Evolutionary conservation across 2,329 filamentous ascomycete genomes (phyloP).

Genomic region (Sodiomyces alkalinus): DNA sequence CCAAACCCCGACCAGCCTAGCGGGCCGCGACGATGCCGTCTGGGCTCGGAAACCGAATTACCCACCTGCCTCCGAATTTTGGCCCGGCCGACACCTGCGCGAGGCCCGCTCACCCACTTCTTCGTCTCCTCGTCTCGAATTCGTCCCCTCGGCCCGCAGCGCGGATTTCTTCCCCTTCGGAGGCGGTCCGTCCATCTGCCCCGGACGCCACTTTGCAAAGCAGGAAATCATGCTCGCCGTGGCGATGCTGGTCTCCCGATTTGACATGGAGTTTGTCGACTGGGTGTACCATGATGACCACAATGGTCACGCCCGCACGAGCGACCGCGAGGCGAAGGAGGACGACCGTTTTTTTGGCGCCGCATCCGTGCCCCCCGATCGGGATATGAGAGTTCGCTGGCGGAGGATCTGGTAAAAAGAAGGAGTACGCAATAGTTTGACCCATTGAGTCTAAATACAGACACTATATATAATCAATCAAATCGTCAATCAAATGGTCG

Average conservation of each 20-base stretch:
- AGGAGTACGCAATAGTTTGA: too few relatives aligned
- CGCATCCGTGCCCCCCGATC: slow-evolving; percentile 6
- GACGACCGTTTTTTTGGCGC: slow-evolving; percentile 4
- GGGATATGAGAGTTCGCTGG: slow-evolving; percentile 5
- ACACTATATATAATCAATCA: too few relatives aligned
- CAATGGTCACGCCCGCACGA: too few relatives aligned
- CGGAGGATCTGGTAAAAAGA: slow-evolving; percentile 1
- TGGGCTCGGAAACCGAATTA: slow-evolving; percentile 5
- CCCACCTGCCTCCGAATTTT: slow-evolving; percentile 6
- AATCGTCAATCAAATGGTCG: too few relatives aligned
- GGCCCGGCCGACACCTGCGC: slow-evolving; percentile 9
- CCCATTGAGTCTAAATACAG: too few relatives aligned
- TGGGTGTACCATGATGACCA: too few relatives aligned
- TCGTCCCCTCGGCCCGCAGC: slow-evolving; percentile 3
- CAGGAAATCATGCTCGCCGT: slow-evolving; percentile 20
- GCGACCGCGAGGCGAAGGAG: slow-evolving; percentile 3
- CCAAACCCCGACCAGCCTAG: slow-evolving; percentile 11
- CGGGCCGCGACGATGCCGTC: slow-evolving; percentile 7
- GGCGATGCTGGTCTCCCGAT: slow-evolving; percentile 14
- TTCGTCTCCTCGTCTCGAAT: too few relatives aligned
- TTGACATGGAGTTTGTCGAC: slow-evolving; percentile 16
- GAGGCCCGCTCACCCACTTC: too few relatives aligned
- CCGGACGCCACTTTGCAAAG: slow-evolving; percentile 24
- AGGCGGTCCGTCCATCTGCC: slow-evolving; percentile 19
- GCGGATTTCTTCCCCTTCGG: slow-evolving; percentile 8